phyloP scores from a whole-genome alignment of 1,139 yeast genomes.

The Candida tropicalis region DNA sequence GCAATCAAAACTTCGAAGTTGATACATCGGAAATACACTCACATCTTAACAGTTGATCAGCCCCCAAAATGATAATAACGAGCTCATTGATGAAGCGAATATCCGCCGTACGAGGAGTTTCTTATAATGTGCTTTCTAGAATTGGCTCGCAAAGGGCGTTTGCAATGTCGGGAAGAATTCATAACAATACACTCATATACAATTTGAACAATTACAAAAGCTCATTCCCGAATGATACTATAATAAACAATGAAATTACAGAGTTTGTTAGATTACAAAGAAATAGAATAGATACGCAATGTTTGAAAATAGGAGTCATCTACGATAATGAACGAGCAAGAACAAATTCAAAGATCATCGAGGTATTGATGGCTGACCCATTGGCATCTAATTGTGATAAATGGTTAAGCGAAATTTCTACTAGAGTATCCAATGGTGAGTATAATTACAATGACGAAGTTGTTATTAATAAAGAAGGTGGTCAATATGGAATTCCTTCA shows the following conservation, averaged over 20 bases:
- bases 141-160: background rate
- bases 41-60: too few species aligned
- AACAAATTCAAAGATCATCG: constrained; percentile 32
- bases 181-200: constrained; percentile 14
- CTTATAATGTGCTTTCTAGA: background rate
- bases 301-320: constrained; percentile 35
- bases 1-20: background rate
- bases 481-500: constrained; percentile 29
- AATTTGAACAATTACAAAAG: constrained; percentile 16
- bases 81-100: background rate
- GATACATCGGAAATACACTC: too few species aligned
- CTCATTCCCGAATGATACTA: constrained; percentile 32
- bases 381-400: constrained; percentile 32
- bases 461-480: constrained; percentile 6
- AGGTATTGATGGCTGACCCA: constrained; percentile 45
- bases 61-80: background rate
- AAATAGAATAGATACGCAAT: constrained; percentile 10
- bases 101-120: background rate
- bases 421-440: constrained; percentile 20
- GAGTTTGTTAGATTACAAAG: constrained; percentile 16
- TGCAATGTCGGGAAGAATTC: background rate
- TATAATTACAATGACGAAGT: constrained; percentile 20
- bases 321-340: constrained; percentile 26
- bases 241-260: constrained; percentile 21
- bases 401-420: constrained; percentile 34